phyloP scores from a whole-genome alignment of 2,329 filamentous ascomycete genomes.

The Dactylellina cionopaga region DNA sequence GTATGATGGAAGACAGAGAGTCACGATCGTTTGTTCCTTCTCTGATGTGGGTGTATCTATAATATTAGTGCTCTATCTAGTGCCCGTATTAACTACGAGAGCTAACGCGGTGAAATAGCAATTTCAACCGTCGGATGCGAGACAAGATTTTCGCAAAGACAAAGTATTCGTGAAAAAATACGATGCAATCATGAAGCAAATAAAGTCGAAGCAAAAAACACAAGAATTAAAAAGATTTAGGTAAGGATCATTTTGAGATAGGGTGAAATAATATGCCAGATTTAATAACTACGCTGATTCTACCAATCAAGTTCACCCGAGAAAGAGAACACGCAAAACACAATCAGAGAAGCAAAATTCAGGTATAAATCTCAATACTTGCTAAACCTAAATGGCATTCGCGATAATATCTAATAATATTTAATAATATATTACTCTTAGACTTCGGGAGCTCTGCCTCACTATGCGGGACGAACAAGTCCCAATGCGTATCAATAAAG shows the following conservation, averaged over 20 bases:
- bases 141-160: conserved; percentile 23
- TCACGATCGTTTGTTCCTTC: conserved; percentile 40
- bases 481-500: neutral
- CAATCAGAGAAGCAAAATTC: neutral
- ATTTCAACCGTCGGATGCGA: conserved; percentile 14
- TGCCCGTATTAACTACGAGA: neutral
- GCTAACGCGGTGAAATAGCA: conserved; percentile 1
- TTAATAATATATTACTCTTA: conserved; percentile 6
- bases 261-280: neutral
- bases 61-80: neutral
- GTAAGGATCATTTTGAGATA: neutral
- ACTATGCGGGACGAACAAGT: conserved; percentile 14
- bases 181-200: neutral
- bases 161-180: conserved; percentile 14
- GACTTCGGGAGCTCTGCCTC: conserved; percentile 14
- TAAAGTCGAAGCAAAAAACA: neutral
- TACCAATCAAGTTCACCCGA: neutral
- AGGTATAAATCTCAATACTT: too few relatives aligned
- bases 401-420: neutral
- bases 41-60: conserved; percentile 14
- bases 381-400: too few relatives aligned
- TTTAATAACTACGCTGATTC: too few relatives aligned
- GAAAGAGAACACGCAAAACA: neutral
- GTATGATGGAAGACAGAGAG: conserved; percentile 18
- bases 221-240: conserved; percentile 3